These are phyloP conservation scores for Senecio squalidus DNA, from an alignment of 140 eudicot species.

Conservation along the genomic window DNA sequence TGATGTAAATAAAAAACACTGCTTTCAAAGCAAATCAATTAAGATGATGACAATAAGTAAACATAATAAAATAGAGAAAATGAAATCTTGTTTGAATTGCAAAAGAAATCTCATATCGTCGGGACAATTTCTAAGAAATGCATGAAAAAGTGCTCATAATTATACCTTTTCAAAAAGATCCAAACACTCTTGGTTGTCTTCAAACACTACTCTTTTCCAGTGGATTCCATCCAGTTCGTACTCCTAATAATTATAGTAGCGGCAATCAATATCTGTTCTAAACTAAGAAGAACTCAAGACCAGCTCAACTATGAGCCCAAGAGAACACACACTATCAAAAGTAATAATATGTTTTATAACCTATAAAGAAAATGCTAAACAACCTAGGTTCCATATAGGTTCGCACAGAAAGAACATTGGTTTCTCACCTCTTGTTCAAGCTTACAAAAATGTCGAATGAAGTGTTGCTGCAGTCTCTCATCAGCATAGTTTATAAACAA, in stretches of 20 bases:
- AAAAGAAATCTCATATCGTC: not conserved
- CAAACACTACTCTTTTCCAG: slow-evolving; percentile 73
- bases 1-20: not conserved
- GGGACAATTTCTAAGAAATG: not conserved
- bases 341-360: too few species aligned
- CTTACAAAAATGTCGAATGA: slow-evolving; percentile 76
- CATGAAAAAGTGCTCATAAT: not conserved
- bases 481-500: slow-evolving; percentile 85
- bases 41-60: not conserved
- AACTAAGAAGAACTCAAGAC: not conserved
- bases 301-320: too few species aligned
- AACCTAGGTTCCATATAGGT: not conserved
- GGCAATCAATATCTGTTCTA: not conserved
- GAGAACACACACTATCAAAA: too few species aligned
- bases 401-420: not conserved
- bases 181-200: slow-evolving; percentile 89
- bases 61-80: not conserved
- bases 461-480: slow-evolving; percentile 92
- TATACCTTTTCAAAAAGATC: slow-evolving; percentile 88
- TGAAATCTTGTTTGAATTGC: not conserved
- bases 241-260: slow-evolving; percentile 41
- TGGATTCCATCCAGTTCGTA: slow-evolving; percentile 83
- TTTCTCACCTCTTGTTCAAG: slow-evolving; percentile 82
- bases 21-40: not conserved
- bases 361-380: not conserved